Evolutionary conservation across 306 rosid genomes (phyloP).

Genomic region (barrel medic (Medicago truncatula)): DNA sequence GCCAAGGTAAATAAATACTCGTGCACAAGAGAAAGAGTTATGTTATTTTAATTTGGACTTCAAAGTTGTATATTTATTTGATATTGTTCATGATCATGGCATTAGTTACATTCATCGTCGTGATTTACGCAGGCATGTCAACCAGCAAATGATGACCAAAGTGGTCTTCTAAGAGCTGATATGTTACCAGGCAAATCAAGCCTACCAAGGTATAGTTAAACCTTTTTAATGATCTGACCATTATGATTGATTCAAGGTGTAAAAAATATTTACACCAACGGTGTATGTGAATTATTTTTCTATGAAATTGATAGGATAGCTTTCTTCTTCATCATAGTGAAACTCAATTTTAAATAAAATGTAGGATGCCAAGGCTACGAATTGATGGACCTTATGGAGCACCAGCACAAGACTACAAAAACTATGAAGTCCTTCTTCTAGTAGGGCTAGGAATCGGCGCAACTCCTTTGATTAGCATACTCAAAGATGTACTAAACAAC

Average conservation of each 20-base stretch:
- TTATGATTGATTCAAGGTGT: background rate
- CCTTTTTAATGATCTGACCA: too few species aligned
- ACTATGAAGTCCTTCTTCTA: slow-evolving; percentile 82
- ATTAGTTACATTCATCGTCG: background rate
- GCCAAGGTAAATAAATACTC: slow-evolving; percentile 57
- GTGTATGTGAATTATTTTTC: background rate
- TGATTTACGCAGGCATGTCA: slow-evolving; percentile 70
- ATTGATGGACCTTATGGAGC: slow-evolving; percentile 95
- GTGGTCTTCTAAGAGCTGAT: slow-evolving; percentile 84
- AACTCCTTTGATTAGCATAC: slow-evolving; percentile 84
- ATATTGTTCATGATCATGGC: slow-evolving; percentile 4
- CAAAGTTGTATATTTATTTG: background rate
- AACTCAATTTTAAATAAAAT: background rate
- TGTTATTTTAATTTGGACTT: background rate
- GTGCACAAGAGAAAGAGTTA: background rate
- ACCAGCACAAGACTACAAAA: slow-evolving; percentile 88
- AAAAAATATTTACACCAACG: background rate
- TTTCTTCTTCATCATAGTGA: background rate
- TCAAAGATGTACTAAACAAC: slow-evolving; percentile 84
- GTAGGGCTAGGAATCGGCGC: slow-evolving; percentile 93
- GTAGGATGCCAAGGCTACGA: slow-evolving; percentile 75
- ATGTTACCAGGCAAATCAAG: slow-evolving; percentile 52
- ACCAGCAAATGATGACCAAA: slow-evolving; percentile 67
- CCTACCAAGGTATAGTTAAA: slow-evolving; percentile 53
- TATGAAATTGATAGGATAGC: background rate